These are phyloP conservation scores for Diaporthe citrichinensis DNA, from an alignment of 2,329 filamentous ascomycete species.

Conservation along the genomic window DNA sequence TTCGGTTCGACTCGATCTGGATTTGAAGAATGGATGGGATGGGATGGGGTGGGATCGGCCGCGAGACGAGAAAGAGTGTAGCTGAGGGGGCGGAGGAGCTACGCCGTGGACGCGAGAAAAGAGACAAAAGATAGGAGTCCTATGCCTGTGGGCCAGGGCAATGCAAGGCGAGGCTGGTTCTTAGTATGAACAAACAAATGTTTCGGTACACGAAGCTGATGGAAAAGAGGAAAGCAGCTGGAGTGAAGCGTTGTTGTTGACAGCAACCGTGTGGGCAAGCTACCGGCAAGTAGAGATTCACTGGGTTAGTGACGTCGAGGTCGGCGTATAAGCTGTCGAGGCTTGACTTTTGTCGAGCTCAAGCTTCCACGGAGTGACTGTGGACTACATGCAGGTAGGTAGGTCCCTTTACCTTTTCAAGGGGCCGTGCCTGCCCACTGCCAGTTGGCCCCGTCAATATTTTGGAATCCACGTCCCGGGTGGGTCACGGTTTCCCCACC, in stretches of 20 bases:
- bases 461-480: constrained; percentile 29
- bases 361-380: constrained; percentile 1
- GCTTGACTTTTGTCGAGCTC: constrained; percentile 22
- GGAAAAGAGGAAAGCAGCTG: constrained; percentile 12
- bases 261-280: constrained; percentile 8
- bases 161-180: not conserved
- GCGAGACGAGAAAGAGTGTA: constrained; percentile 3
- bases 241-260: constrained; percentile 20
- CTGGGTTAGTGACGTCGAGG: constrained; percentile 34
- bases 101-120: not conserved
- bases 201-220: constrained; percentile 24
- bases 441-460: constrained; percentile 30
- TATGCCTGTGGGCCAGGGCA: not conserved
- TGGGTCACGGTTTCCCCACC: constrained; percentile 32
- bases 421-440: constrained; percentile 32
- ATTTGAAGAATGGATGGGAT: constrained; percentile 8
- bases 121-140: constrained; percentile 9
- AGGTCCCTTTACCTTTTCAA: constrained; percentile 19
- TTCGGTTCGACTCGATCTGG: constrained; percentile 4
- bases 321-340: constrained; percentile 26
- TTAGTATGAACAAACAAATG: constrained; percentile 36
- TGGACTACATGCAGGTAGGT: constrained; percentile 24
- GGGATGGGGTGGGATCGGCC: not conserved
- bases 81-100: not conserved
- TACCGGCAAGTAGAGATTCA: not conserved